Base-by-base conservation (phyloP, 139 green algal genomes). In the Penium margaritaceum region DNA sequence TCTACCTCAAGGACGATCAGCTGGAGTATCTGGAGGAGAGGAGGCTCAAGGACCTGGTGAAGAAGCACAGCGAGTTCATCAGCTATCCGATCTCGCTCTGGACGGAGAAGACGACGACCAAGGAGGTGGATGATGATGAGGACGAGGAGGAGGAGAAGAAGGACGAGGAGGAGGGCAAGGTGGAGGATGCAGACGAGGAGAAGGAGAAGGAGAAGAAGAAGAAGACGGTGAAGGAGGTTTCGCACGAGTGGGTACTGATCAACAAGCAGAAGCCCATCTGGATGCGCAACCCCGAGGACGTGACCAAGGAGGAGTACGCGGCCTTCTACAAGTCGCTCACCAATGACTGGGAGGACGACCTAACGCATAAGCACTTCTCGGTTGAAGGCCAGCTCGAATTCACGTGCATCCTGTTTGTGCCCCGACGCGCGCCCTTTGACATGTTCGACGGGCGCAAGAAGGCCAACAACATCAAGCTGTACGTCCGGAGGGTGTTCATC, bases 251-350 rank as follows among this genome's bases (percentile, higher is more conserved):
- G 95, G 70, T 85, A 60, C 87, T 97, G 83, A 88, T 98, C 58
- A 99, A 99, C 92, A 99, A 98, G 89, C 94, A 98, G 88, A 99
- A 99, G 90, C 95, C 95, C 27, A 97, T 99, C 85, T 99, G 95
- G 94, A 98, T 99, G 95, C 90, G 95, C 71, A 91, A 89, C 76
- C 90, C 94, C 15, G 94, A 98, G 30, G 94, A 98, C 78, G 87
- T 98, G 64, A 95, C 88, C 64, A 91, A 91, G 77, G 90, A 97
- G 61, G 92, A 97, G 88, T 97, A 97, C 70, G 87, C 84, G 2
- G 90, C 92, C 65, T 97, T 97, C 85, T 97, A 97, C 91, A 97
- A 97, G 89, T 88, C 85, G 5, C 85, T 99, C 47, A 91, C 88
- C 84, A 99, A 99, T 81, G 95, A 99, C 86, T 99, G 95, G 95